Evolutionary conservation across 164 flowering plant species (phyloP).

Genomic region (Liriodendron chinense): DNA sequence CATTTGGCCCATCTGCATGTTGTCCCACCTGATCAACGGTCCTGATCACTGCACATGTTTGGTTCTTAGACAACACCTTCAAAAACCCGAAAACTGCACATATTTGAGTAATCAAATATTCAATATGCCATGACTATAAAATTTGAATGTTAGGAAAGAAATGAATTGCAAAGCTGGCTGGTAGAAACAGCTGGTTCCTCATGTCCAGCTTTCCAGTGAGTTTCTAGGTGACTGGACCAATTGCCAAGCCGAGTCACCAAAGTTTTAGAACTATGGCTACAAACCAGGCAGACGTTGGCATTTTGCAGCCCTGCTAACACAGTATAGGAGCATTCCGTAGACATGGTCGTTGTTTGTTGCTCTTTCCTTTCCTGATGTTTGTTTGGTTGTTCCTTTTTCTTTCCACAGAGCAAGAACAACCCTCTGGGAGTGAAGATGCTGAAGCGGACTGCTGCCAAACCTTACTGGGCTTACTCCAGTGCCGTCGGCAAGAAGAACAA

Average conservation of each 20-base stretch:
- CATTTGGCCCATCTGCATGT: too few species aligned
- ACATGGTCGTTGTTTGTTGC: too few species aligned
- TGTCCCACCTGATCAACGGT: too few species aligned
- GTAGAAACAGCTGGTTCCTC: neutral
- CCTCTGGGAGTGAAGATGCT: conserved; percentile 72
- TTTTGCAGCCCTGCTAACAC: too few species aligned
- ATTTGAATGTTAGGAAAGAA: neutral
- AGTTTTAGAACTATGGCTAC: too few species aligned
- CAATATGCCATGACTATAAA: too few species aligned
- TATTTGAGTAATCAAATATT: too few species aligned
- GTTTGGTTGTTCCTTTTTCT: conserved; percentile 24
- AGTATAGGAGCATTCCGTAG: too few species aligned
- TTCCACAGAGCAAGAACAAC: conserved; percentile 71
- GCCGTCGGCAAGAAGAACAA: conserved; percentile 19
- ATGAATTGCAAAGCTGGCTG: neutral
- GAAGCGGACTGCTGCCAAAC: conserved; percentile 69
- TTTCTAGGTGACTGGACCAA: neutral
- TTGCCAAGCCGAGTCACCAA: too few species aligned
- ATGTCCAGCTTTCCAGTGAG: neutral
- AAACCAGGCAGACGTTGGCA: neutral
- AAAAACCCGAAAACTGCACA: too few species aligned
- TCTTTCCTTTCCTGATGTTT: conserved; percentile 13
- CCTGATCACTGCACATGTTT: too few species aligned
- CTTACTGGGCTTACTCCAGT: conserved; percentile 36
- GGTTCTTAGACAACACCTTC: too few species aligned